phyloP scores from a whole-genome alignment of 2,329 filamentous ascomycete species.

The Colletotrichum camelliae region DNA sequence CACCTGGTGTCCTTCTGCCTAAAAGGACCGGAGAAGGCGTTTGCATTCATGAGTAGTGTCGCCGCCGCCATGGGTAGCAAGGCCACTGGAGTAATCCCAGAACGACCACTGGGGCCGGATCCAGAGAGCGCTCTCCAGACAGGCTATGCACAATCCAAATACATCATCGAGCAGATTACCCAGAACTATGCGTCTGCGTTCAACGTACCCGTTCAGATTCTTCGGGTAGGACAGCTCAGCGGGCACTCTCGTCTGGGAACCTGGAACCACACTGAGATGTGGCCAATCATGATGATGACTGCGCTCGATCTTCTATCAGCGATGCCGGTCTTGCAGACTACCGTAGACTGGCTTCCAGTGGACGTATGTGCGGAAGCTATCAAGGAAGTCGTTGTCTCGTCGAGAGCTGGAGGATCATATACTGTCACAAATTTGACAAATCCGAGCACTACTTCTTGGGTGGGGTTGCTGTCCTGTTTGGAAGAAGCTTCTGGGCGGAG shows the following conservation, averaged over 20 bases:
- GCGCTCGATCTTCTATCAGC: neutral
- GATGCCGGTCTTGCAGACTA: neutral
- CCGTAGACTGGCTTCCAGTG: constrained; percentile 5
- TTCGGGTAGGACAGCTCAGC: constrained; percentile 9
- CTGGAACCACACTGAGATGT: constrained; percentile 13
- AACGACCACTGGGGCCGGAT: neutral
- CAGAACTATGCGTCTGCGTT: neutral
- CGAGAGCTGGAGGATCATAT: neutral
- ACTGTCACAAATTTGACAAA: neutral
- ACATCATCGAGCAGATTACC: neutral
- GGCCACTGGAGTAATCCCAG: neutral
- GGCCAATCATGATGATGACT: constrained; percentile 10
- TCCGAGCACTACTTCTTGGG: neutral
- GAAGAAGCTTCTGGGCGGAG: neutral
- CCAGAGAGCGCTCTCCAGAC: neutral
- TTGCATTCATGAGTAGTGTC: constrained; percentile 14
- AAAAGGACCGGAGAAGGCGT: neutral
- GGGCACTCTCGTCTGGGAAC: neutral
- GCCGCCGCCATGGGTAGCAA: constrained; percentile 5
- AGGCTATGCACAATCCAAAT: constrained; percentile 13
- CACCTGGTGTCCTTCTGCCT: neutral
- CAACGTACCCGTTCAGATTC: neutral
- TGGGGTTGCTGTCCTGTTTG: neutral
- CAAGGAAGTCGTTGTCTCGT: neutral
- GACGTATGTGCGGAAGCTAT: neutral